Evolutionary conservation across 169 alveolate species (phyloP).

Genomic region (Toxoplasma gondii): DNA sequence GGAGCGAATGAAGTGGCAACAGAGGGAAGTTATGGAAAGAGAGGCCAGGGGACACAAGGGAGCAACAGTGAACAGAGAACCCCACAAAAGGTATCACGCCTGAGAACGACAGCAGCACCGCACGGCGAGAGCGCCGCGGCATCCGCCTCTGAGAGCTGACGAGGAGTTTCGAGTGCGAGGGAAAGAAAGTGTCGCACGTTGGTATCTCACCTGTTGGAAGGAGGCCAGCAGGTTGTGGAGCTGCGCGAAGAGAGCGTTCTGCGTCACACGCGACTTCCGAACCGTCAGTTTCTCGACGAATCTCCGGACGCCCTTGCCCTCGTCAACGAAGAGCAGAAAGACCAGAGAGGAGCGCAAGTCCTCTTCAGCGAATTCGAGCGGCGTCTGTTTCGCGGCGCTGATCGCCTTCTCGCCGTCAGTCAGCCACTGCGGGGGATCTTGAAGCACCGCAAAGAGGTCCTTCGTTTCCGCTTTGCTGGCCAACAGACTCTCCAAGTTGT

Average conservation of each 20-base stretch:
- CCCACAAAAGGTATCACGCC: background rate
- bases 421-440: background rate
- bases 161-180: background rate
- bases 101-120: background rate
- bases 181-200: background rate
- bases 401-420: background rate
- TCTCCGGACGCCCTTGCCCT: constrained; percentile 48
- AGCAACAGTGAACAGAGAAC: background rate
- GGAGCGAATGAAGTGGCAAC: too few species aligned
- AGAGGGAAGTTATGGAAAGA: too few species aligned
- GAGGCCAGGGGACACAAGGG: background rate
- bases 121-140: background rate
- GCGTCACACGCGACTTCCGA: background rate
- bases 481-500: background rate
- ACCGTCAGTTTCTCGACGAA: background rate
- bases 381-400: background rate
- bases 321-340: constrained; percentile 42
- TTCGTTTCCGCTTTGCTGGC: background rate
- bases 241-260: background rate
- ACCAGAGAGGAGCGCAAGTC: background rate
- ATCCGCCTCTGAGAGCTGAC: background rate
- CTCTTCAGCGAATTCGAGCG: background rate
- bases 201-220: background rate
- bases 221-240: constrained; percentile 2
- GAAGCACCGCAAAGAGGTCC: background rate